A percentile compares a stretch with the other conserved stretches of the same genome.
These are phyloP conservation scores for Pseudocercospora crystallina DNA, from an alignment of 2,329 filamentous ascomycete genomes.

Conservation along the genomic window DNA sequence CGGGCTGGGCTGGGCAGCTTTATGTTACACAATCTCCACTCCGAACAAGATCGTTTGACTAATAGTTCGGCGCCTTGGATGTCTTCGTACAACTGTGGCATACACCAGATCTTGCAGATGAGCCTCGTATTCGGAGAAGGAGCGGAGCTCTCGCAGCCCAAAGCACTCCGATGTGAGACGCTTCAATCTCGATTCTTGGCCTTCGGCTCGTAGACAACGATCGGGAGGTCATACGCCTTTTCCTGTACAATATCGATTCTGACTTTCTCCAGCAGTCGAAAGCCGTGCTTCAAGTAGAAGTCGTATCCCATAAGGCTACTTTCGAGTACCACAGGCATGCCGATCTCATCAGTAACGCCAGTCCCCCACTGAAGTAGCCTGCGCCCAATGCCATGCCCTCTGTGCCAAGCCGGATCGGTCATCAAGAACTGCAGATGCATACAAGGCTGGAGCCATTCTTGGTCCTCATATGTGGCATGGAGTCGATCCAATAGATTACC, in stretches of 20 bases:
- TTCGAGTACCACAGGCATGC: constrained; percentile 18
- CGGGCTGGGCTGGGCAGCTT: too few relatives aligned
- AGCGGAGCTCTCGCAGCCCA: too few relatives aligned
- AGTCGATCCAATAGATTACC: constrained; percentile 8
- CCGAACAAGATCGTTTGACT: too few relatives aligned
- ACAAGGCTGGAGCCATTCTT: constrained; percentile 11
- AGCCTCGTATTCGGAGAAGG: too few relatives aligned
- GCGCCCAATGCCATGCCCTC: constrained; percentile 17
- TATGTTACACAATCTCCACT: too few relatives aligned
- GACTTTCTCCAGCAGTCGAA: constrained; percentile 13
- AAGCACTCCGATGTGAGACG: too few relatives aligned
- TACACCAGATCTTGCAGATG: too few relatives aligned
- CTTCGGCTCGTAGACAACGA: constrained; percentile 19
- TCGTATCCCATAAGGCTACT: constrained; percentile 19
- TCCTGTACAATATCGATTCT: constrained; percentile 20
- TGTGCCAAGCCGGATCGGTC: constrained; percentile 20
- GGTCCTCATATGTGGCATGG: constrained; percentile 12
- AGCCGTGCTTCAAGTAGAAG: constrained; percentile 24
- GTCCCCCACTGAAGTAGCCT: constrained; percentile 22
- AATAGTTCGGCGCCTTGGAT: too few relatives aligned
- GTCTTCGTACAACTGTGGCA: too few relatives aligned
- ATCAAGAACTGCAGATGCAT: constrained; percentile 24
- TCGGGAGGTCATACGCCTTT: constrained; percentile 22
- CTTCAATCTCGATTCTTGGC: too few relatives aligned
- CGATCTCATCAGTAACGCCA: constrained; percentile 10